Base-by-base conservation (phyloP, 495 filamentous ascomycete genomes). In the Daldinia childiae region DNA sequence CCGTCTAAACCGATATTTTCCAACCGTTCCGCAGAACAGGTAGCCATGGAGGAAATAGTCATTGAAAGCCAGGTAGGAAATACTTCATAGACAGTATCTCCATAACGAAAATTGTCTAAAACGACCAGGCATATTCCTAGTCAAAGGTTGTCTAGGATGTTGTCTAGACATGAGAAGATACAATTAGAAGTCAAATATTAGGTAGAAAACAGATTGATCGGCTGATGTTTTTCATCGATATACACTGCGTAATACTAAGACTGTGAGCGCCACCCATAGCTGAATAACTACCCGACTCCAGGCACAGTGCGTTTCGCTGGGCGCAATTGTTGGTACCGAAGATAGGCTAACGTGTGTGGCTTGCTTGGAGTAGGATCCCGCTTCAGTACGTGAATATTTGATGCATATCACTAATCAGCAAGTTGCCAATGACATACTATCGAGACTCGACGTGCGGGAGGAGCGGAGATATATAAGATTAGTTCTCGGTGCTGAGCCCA, bases 291-390 rank as follows among this genome's bases (percentile, higher is more conserved):
- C 38, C 38, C 26, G 38, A 30, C 41, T 58, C 27, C 4, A n/a
- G 34, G 36, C 51, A 73, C 65, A 55, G 61, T 62, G 66, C n/a
- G 54, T 41, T 27, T 39, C 30, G 11, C 24, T 41, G 56, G 14
- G 39, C 36, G 29, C 3, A 19, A 27, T 30, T 58, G 48, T 32
- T 58, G 55, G 60, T 65, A 68, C 17, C 12, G 39, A 43, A 58
- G 24, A 65, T 17, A 64, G 26, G 24, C 55, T 36, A 39, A 39
- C 14, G 26, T 29, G 17, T 56, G 71, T 69, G 71, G 71, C 71
- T 65, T 73, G 43, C 57, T 50, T 36, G 39, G 39, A 14, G n/a
- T 29, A 55, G 24, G 17, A 64, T 64, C 39, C 61, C 26, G 50
- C 43, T 54, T 54, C 34, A 39, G 58, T 43, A 54, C 55, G 41